phyloP scores from a whole-genome alignment of 2,329 filamentous ascomycete genomes.

The Xylaria sp. region DNA sequence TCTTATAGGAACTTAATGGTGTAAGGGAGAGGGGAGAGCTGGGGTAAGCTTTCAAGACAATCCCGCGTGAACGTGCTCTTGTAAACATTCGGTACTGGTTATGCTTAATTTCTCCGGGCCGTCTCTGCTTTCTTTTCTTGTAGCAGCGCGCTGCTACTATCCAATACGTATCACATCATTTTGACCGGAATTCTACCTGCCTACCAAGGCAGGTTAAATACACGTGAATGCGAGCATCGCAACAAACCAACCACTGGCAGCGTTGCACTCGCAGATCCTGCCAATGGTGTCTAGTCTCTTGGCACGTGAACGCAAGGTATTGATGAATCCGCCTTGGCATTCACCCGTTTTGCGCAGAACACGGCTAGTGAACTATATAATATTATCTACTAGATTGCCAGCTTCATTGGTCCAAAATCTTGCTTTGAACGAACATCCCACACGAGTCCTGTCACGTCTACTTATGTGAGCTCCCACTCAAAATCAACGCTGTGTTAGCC shows the following conservation, averaged over 20 bases:
- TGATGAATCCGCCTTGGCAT: slow-evolving; percentile 26
- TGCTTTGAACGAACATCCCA: neutral
- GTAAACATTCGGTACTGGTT: slow-evolving; percentile 1
- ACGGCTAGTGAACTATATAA: neutral
- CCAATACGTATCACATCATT: slow-evolving; percentile 1
- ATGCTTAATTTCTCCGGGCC: neutral
- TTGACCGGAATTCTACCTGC: slow-evolving; percentile 11
- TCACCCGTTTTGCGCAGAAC: slow-evolving; percentile 1
- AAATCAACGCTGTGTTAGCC: neutral
- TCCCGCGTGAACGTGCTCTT: neutral
- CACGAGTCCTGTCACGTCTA: neutral
- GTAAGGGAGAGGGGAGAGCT: neutral
- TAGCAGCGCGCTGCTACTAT: neutral
- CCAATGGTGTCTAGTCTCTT: slow-evolving; percentile 26
- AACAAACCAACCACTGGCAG: slow-evolving; percentile 5
- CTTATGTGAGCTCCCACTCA: neutral
- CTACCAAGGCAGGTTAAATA: slow-evolving; percentile 12
- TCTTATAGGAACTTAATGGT: neutral
- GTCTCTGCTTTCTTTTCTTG: neutral
- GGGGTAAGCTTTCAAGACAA: neutral
- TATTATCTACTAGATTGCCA: neutral
- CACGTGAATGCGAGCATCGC: neutral
- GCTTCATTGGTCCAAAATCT: neutral
- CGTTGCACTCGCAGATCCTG: slow-evolving; percentile 22
- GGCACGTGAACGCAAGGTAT: slow-evolving; percentile 27